Conservation (phyloP, 83 land plant species). For the Picea abies region DNA sequence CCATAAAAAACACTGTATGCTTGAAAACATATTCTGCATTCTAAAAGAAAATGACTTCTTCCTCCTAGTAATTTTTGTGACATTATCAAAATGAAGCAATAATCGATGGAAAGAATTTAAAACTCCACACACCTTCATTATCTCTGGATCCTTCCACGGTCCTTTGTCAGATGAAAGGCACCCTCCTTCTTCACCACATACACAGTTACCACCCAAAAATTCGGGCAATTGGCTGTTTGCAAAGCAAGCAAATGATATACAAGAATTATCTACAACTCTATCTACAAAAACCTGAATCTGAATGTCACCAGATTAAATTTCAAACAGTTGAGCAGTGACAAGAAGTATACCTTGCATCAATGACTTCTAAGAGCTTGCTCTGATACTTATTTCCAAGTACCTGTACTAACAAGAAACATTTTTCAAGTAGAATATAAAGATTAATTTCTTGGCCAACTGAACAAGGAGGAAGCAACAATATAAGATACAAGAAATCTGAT, state of each 20-base stretch:
- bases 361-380: conserved; percentile 81
- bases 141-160: conserved; percentile 94
- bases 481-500: background rate
- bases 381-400: conserved; percentile 90
- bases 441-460: background rate
- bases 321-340: background rate
- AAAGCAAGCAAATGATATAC: conserved; percentile 6
- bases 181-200: conserved; percentile 82
- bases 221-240: conserved; percentile 86
- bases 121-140: conserved; percentile 56
- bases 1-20: background rate
- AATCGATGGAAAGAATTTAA: background rate
- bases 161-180: conserved; percentile 88
- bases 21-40: background rate
- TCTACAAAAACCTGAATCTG: background rate
- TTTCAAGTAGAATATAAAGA: background rate
- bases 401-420: conserved; percentile 35
- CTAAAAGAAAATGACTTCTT: background rate
- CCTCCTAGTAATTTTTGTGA: background rate
- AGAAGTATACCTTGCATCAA: conserved; percentile 86
- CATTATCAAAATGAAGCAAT: background rate
- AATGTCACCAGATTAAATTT: background rate
- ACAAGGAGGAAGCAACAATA: background rate
- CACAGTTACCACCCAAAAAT: conserved; percentile 91
- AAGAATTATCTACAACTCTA: background rate